phyloP scores from a whole-genome alignment of 495 filamentous ascomycete species.

The Hypoxylon intermedium region DNA sequence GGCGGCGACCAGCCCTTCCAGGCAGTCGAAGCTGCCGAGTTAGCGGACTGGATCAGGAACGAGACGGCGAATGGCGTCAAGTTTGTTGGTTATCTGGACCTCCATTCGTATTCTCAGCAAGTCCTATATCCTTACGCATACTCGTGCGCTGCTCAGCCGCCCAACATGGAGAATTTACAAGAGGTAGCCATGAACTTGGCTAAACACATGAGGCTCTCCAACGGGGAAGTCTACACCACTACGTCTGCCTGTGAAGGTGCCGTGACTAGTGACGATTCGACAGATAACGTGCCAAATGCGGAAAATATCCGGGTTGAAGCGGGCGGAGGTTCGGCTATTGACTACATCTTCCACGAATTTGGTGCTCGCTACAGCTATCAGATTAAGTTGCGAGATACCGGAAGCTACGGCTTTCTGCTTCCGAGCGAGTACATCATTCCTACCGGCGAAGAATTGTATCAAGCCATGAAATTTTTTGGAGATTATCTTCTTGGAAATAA shows the following conservation, averaged over 20 bases:
- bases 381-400: constrained; percentile 93
- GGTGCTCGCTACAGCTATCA: constrained; percentile 86
- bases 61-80: constrained; percentile 75
- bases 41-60: constrained; percentile 87
- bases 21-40: constrained; percentile 73
- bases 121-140: constrained; percentile 92
- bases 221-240: constrained; percentile 78
- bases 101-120: constrained; percentile 96
- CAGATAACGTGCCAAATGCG: constrained; percentile 29
- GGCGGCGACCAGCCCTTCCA: constrained; percentile 85
- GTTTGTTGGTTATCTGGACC: constrained; percentile 84
- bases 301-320: constrained; percentile 60
- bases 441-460: constrained; percentile 84
- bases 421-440: constrained; percentile 88
- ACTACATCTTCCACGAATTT: constrained; percentile 95
- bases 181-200: constrained; percentile 89
- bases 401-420: constrained; percentile 91
- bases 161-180: constrained; percentile 87
- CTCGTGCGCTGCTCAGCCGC: constrained; percentile 77
- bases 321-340: constrained; percentile 84
- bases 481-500: constrained; percentile 70
- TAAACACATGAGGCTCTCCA: constrained; percentile 82
- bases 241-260: constrained; percentile 89
- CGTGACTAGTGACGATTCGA: constrained; percentile 48
- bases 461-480: constrained; percentile 80